Evolutionary conservation across 805 yeast species (phyloP).

Genomic region (Saccharomycopsis fibuligera): DNA sequence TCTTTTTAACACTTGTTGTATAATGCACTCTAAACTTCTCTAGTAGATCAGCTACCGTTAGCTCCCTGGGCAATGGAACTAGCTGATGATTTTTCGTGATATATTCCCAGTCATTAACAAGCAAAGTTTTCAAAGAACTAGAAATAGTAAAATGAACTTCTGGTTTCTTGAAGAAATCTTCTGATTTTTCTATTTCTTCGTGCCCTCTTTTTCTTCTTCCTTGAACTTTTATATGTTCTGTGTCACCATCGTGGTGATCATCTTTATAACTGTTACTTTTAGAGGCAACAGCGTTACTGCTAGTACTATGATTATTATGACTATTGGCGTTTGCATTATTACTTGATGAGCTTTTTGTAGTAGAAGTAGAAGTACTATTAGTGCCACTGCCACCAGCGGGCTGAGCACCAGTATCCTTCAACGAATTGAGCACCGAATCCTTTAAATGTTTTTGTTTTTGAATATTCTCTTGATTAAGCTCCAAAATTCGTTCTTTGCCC

Average conservation of each 20-base stretch:
- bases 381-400: neutral
- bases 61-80: constrained; percentile 55
- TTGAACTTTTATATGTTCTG: no score
- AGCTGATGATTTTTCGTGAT: constrained; percentile 75
- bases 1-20: constrained; percentile 25
- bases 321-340: neutral
- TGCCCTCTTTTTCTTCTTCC: constrained; percentile 27
- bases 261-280: neutral
- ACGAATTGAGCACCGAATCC: constrained; percentile 36
- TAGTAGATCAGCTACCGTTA: constrained; percentile 49
- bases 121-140: constrained; percentile 54
- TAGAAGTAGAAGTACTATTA: neutral
- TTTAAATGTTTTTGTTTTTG: constrained; percentile 56
- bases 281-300: no score
- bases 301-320: neutral
- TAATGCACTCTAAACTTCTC: constrained; percentile 38
- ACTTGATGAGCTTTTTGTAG: neutral
- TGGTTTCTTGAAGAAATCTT: constrained; percentile 25
- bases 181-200: constrained; percentile 28
- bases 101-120: constrained; percentile 92
- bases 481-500: constrained; percentile 56
- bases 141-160: constrained; percentile 56
- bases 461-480: constrained; percentile 61
- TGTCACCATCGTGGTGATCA: neutral
- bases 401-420: constrained; percentile 19